phyloP scores from a whole-genome alignment of 495 filamentous ascomycete genomes.

The Talaromyces trachyspermus region DNA sequence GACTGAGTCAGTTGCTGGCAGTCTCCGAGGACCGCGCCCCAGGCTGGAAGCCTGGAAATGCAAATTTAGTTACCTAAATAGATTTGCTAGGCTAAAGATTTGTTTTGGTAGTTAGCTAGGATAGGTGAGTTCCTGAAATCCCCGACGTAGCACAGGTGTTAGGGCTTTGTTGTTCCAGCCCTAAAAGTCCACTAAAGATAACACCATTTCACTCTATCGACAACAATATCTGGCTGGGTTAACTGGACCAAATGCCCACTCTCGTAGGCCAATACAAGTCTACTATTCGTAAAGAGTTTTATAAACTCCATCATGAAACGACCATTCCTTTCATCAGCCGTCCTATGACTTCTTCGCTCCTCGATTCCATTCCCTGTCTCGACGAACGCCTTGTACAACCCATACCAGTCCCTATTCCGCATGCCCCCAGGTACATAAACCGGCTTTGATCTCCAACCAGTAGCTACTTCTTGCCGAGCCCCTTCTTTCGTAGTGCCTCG shows the following conservation, averaged over 20 bases:
- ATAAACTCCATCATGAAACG: slow-evolving; percentile 21
- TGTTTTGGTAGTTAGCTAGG: too few relatives aligned
- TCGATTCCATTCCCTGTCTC: slow-evolving; percentile 25
- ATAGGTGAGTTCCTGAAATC: too few relatives aligned
- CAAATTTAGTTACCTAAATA: too few relatives aligned
- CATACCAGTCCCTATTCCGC: slow-evolving; percentile 21
- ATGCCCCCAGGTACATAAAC: slow-evolving; percentile 19
- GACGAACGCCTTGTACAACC: slow-evolving; percentile 25
- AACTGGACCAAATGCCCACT: slow-evolving; percentile 31
- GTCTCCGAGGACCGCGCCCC: too few relatives aligned
- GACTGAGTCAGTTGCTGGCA: too few relatives aligned
- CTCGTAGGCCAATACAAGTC: slow-evolving; percentile 21
- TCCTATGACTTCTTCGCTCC: slow-evolving; percentile 21
- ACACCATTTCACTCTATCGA: slow-evolving; percentile 19
- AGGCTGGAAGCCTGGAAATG: too few relatives aligned
- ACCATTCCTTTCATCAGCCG: slow-evolving; percentile 23
- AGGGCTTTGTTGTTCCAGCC: too few relatives aligned
- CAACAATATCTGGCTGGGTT: slow-evolving; percentile 19
- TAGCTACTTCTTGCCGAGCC: slow-evolving; percentile 8
- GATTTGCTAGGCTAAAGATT: too few relatives aligned
- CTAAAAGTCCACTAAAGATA: slow-evolving; percentile 11
- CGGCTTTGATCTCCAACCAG: slow-evolving; percentile 9
- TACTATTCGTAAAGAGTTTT: slow-evolving; percentile 23
- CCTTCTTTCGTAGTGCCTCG: slow-evolving; percentile 9
- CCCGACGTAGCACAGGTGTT: too few relatives aligned